A percentile compares a stretch with the other conserved stretches of the same genome.
Conservation (phyloP, 2,329 filamentous ascomycete genomes). For the Neonectria hederae region DNA sequence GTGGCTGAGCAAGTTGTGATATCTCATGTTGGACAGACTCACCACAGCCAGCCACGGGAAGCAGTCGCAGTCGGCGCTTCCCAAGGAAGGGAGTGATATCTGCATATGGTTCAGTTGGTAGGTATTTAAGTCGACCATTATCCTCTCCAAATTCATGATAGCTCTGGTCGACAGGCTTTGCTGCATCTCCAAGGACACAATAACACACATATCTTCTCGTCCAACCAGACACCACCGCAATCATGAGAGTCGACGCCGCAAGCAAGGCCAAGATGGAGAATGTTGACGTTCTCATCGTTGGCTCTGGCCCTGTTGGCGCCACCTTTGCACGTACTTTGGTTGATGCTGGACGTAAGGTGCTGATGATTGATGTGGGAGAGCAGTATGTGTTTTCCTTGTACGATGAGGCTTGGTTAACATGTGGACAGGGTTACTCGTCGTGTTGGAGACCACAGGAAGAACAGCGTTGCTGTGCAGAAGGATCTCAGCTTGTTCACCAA, state of each 20-base stretch:
- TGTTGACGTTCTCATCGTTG: slow-evolving; percentile 11
- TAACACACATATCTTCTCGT: too few species aligned
- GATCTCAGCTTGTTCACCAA: slow-evolving; percentile 13
- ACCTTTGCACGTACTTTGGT: slow-evolving; percentile 9
- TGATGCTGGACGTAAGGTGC: neutral
- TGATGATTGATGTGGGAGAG: slow-evolving; percentile 13
- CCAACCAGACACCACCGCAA: neutral
- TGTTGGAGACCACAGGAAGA: slow-evolving; percentile 12
- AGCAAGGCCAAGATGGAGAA: neutral
- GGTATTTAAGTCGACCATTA: neutral
- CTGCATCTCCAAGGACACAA: neutral
- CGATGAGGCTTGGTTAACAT: neutral
- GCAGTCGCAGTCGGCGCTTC: neutral
- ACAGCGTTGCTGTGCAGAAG: slow-evolving; percentile 13
- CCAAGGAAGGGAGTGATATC: neutral
- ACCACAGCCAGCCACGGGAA: neutral
- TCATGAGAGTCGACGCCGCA: neutral
- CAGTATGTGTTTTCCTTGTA: neutral
- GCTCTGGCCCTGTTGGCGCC: slow-evolving; percentile 11
- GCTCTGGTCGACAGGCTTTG: neutral
- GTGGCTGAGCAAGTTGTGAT: neutral
- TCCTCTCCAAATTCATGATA: neutral
- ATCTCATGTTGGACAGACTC: neutral
- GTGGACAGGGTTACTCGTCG: neutral
- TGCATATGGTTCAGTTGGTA: neutral